phyloP scores from a whole-genome alignment of 2,329 filamentous ascomycete genomes.

The Ceratocystis lukuohia region DNA sequence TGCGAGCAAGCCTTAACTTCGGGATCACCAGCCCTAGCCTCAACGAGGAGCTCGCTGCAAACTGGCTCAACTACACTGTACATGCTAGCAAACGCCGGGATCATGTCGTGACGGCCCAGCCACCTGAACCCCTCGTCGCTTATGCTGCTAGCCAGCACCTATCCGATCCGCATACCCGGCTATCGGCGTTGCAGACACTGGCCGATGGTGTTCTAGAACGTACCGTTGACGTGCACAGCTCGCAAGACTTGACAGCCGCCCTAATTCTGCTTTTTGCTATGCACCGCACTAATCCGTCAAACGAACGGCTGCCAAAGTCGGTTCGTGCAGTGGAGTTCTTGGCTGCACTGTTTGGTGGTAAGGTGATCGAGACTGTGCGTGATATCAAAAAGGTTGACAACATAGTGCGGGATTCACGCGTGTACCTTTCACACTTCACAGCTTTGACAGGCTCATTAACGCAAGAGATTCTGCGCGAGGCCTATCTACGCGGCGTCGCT shows the following conservation, averaged over 20 bases:
- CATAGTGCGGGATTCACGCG: not conserved
- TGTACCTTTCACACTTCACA: constrained; percentile 17
- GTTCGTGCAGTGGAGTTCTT: constrained; percentile 5
- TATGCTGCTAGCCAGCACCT: constrained; percentile 14
- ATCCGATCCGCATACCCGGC: constrained; percentile 3
- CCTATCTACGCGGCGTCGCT: constrained; percentile 11
- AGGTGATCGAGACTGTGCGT: not conserved
- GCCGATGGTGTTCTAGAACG: constrained; percentile 8
- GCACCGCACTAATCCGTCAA: constrained; percentile 9
- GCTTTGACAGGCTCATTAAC: not conserved
- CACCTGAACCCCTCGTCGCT: constrained; percentile 16
- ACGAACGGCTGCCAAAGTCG: constrained; percentile 6
- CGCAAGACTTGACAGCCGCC: constrained; percentile 13
- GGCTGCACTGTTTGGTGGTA: constrained; percentile 1
- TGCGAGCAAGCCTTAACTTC: constrained; percentile 9
- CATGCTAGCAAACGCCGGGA: constrained; percentile 11
- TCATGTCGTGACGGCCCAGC: constrained; percentile 14
- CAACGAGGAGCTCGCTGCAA: constrained; percentile 11
- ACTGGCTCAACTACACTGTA: constrained; percentile 17
- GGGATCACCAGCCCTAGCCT: constrained; percentile 2
- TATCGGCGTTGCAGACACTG: constrained; percentile 11
- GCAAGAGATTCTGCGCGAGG: constrained; percentile 8
- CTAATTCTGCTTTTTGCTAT: constrained; percentile 12
- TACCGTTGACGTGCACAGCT: constrained; percentile 6
- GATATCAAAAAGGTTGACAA: not conserved